Conservation (phyloP, 2,329 filamentous ascomycete species). For the Pyrenophora seminiperda region DNA sequence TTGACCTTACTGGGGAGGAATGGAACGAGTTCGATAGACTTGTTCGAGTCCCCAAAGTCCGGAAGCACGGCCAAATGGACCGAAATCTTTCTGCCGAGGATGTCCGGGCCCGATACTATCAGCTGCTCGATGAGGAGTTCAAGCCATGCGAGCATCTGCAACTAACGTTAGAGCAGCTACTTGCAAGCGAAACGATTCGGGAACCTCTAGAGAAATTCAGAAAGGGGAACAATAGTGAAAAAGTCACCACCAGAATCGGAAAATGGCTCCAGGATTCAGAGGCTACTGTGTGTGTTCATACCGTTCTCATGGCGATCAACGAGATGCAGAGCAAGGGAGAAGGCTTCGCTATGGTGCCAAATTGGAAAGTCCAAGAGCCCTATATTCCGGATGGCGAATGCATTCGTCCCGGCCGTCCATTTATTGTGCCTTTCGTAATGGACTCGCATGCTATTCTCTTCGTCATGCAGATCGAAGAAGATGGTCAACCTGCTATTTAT, state of each 20-base stretch:
- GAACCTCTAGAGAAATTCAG: too few relatives aligned
- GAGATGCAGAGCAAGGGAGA: not conserved
- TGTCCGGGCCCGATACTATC: too few relatives aligned
- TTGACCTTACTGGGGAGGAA: too few relatives aligned
- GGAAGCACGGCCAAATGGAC: too few relatives aligned
- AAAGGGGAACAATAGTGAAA: too few relatives aligned
- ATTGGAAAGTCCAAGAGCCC: not conserved
- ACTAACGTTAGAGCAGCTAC: not conserved
- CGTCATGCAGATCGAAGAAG: slow-evolving; percentile 15
- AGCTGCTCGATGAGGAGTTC: not conserved
- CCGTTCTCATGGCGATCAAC: slow-evolving; percentile 21
- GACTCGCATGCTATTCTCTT: slow-evolving; percentile 15
- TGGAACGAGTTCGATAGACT: too few relatives aligned
- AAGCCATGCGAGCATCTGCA: not conserved
- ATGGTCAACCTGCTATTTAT: slow-evolving; percentile 1
- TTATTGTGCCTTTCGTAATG: slow-evolving; percentile 8
- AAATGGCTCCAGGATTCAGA: slow-evolving; percentile 5
- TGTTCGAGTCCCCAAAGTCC: too few relatives aligned
- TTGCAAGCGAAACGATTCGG: not conserved
- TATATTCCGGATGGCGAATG: not conserved
- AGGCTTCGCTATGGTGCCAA: slow-evolving; percentile 10
- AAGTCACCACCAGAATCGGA: not conserved
- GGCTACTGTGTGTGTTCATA: slow-evolving; percentile 4
- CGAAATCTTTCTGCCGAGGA: too few relatives aligned
- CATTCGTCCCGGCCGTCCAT: slow-evolving; percentile 17